Conservation (phyloP, 2,329 filamentous ascomycete genomes). For the Aureobasidium sp. region DNA sequence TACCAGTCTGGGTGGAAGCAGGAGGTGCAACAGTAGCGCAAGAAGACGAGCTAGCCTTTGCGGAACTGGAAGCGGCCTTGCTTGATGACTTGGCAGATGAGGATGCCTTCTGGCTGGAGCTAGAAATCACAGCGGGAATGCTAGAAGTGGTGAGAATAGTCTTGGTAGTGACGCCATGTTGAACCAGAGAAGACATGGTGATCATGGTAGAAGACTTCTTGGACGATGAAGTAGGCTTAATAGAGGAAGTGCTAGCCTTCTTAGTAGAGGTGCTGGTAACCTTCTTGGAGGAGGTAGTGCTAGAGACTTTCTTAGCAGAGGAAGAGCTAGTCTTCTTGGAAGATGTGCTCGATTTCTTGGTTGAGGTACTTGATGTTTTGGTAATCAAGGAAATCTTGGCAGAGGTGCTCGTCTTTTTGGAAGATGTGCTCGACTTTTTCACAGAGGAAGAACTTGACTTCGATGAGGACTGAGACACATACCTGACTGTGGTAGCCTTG, state of each 20-base stretch:
- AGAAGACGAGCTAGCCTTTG: slow-evolving; percentile 9
- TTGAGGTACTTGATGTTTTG: neutral
- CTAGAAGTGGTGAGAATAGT: neutral
- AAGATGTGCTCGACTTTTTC: slow-evolving; percentile 5
- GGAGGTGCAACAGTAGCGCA: slow-evolving; percentile 18
- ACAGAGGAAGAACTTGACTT: slow-evolving; percentile 9
- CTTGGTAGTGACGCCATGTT: neutral
- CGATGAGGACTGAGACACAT: neutral
- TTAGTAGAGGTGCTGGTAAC: neutral
- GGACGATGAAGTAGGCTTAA: neutral
- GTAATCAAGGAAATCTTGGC: neutral
- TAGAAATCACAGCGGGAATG: neutral
- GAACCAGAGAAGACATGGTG: neutral
- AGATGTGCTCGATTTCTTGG: slow-evolving; percentile 6
- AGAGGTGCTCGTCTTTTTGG: slow-evolving; percentile 8
- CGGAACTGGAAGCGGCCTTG: neutral
- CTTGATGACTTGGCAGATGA: neutral
- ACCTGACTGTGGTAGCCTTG: slow-evolving; percentile 5
- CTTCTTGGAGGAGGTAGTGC: neutral
- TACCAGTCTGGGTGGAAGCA: slow-evolving; percentile 21
- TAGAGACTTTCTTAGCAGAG: neutral
- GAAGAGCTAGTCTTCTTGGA: slow-evolving; percentile 10
- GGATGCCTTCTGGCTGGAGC: neutral
- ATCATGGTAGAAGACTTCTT: neutral
- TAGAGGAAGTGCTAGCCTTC: neutral